Percentiles rank a stretch among this genome's conserved stretches.
Conservation (phyloP, 352 stramenopile genomes). For the Pythium sp. region DNA sequence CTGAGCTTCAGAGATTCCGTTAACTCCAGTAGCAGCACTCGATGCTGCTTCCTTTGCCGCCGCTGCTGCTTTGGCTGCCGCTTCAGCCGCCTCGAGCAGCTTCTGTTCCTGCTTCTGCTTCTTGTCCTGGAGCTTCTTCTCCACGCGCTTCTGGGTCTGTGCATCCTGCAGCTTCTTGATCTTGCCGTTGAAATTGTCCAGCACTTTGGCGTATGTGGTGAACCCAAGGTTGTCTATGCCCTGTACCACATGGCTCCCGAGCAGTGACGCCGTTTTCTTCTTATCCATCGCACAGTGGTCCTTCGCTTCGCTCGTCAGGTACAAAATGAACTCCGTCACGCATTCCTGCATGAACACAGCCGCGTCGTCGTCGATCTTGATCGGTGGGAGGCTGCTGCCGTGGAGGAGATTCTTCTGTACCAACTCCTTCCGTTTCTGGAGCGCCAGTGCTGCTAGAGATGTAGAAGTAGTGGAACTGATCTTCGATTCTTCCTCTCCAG, state of each 20-base stretch:
- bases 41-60: conserved; percentile 5
- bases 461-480: background rate
- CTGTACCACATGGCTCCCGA: conserved; percentile 56
- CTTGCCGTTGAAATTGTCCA: conserved; percentile 66
- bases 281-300: conserved; percentile 65
- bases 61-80: background rate
- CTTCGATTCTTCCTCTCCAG: conserved; percentile 2
- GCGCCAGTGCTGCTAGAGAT: background rate
- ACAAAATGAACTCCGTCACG: conserved; percentile 81
- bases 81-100: conserved; percentile 23
- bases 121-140: conserved; percentile 47
- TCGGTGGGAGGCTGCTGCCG: conserved; percentile 16
- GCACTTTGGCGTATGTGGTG: conserved; percentile 55
- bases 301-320: conserved; percentile 76
- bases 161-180: conserved; percentile 64
- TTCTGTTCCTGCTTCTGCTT: conserved; percentile 21
- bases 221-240: conserved; percentile 73
- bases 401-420: conserved; percentile 3
- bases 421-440: conserved; percentile 6
- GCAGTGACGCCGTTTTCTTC: conserved; percentile 61
- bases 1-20: background rate
- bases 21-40: background rate
- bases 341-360: conserved; percentile 83
- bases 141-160: conserved; percentile 50
- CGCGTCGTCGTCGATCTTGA: conserved; percentile 81